These are phyloP conservation scores for Sporothrix sp. DNA, from an alignment of 2,329 filamentous ascomycete species.

Conservation along the genomic window DNA sequence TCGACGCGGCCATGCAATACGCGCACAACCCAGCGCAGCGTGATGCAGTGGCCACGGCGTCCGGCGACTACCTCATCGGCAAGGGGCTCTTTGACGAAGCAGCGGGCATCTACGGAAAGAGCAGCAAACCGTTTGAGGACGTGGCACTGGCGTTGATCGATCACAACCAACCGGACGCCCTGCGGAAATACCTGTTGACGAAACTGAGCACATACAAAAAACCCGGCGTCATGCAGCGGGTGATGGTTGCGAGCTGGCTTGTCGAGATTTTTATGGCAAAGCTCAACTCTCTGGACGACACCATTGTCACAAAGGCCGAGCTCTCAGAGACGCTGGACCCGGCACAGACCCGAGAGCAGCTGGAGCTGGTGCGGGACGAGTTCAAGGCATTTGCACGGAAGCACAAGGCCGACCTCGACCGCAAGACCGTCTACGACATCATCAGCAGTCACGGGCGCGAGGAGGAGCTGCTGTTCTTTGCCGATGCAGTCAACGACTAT, in stretches of 20 bases:
- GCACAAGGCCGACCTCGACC: conserved; percentile 80
- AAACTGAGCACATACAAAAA: conserved; percentile 78
- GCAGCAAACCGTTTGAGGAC: conserved; percentile 94
- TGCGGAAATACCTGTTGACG: conserved; percentile 79
- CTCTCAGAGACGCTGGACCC: conserved; percentile 56
- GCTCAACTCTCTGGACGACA: conserved; percentile 87
- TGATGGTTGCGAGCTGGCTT: conserved; percentile 93
- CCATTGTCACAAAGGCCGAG: conserved; percentile 81
- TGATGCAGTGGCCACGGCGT: conserved; percentile 84
- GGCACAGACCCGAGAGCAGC: conserved; percentile 60
- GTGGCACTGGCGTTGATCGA: conserved; percentile 88
- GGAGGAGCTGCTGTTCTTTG: conserved; percentile 84
- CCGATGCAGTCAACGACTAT: conserved; percentile 79
- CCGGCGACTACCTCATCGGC: conserved; percentile 75
- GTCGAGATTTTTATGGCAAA: conserved; percentile 97
- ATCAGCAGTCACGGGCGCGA: conserved; percentile 93
- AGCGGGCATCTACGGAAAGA: conserved; percentile 83
- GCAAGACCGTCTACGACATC: conserved; percentile 88
- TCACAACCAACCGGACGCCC: conserved; percentile 76
- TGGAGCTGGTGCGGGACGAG: conserved; percentile 62
- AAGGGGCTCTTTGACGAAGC: conserved; percentile 80
- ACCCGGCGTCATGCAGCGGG: conserved; percentile 77
- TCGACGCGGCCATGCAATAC: conserved; percentile 78
- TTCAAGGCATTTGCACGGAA: conserved; percentile 81
- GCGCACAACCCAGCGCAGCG: conserved; percentile 72